Evolutionary conservation across 2,329 filamentous ascomycete genomes (phyloP).

Genomic region (Fusarium lyarnte): DNA sequence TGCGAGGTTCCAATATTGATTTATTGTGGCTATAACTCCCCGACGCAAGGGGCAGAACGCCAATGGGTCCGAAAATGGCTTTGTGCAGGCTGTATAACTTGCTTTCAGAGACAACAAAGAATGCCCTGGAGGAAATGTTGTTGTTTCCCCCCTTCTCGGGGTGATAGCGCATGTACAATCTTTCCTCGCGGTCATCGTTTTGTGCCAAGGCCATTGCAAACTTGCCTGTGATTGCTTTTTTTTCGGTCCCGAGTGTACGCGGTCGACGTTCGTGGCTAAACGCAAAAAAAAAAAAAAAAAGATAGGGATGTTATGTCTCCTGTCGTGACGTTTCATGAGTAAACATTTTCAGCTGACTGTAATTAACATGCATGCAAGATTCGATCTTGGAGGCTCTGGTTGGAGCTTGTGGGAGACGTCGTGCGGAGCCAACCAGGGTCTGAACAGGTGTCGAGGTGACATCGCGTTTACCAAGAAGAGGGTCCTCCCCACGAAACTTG

Average conservation of each 20-base stretch:
- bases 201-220: neutral
- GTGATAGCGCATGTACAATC: constrained; percentile 11
- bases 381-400: constrained; percentile 31
- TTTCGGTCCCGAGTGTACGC: constrained; percentile 4
- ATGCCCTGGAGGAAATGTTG: neutral
- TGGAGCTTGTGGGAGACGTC: constrained; percentile 41
- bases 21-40: constrained; percentile 9
- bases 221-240: neutral
- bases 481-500: constrained; percentile 31
- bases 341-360: constrained; percentile 14
- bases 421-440: constrained; percentile 39
- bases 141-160: neutral
- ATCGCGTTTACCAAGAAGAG: constrained; percentile 34
- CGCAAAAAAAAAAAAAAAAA: constrained; percentile 14
- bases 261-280: constrained; percentile 20
- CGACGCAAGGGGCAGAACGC: constrained; percentile 34
- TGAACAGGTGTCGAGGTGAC: constrained; percentile 37
- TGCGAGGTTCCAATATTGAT: constrained; percentile 17
- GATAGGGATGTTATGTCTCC: constrained; percentile 18
- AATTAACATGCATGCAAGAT: constrained; percentile 34
- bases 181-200: constrained; percentile 1
- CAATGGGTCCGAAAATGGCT: constrained; percentile 3
- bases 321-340: constrained; percentile 7
- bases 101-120: constrained; percentile 1
- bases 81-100: constrained; percentile 5